A percentile compares a stretch with the other conserved stretches of the same genome.
These are phyloP conservation scores for Xylariales sp. DNA, from an alignment of 2,329 filamentous ascomycete species.

Conservation along the genomic window DNA sequence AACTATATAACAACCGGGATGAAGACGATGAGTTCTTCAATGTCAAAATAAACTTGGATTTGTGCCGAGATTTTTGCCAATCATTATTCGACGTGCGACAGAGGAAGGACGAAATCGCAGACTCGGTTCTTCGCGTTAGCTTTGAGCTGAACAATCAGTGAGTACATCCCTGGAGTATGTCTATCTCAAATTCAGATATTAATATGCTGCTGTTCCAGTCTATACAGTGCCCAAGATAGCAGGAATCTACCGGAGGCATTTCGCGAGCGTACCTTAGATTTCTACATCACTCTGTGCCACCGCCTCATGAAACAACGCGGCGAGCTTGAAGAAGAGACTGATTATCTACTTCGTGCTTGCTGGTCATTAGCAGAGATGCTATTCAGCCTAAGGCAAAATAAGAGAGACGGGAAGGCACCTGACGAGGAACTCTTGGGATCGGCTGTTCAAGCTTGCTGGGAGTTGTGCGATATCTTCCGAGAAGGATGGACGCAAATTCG, in stretches of 20 bases:
- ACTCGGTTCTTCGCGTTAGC: slow-evolving; percentile 86
- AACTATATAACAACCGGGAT: slow-evolving; percentile 77
- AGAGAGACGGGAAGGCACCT: slow-evolving; percentile 64
- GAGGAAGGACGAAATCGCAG: slow-evolving; percentile 71
- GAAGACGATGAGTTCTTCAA: slow-evolving; percentile 63
- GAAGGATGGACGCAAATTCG: slow-evolving; percentile 88
- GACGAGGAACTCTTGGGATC: slow-evolving; percentile 84
- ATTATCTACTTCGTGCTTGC: slow-evolving; percentile 78
- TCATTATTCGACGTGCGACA: slow-evolving; percentile 82
- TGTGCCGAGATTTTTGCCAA: slow-evolving; percentile 90
- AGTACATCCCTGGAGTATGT: slow-evolving; percentile 24
- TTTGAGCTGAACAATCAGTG: slow-evolving; percentile 93
- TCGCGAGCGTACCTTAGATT: slow-evolving; percentile 83
- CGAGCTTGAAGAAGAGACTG: slow-evolving; percentile 74
- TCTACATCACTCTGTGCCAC: slow-evolving; percentile 91
- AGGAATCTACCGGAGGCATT: slow-evolving; percentile 80
- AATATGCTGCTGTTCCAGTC: slow-evolving; percentile 30
- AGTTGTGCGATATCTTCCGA: slow-evolving; percentile 87
- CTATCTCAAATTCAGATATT: not conserved
- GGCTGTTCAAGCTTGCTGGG: slow-evolving; percentile 91
- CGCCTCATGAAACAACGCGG: slow-evolving; percentile 92
- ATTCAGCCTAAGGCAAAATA: slow-evolving; percentile 82
- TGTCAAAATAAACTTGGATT: slow-evolving; percentile 71
- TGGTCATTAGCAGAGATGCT: slow-evolving; percentile 92
- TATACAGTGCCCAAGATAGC: slow-evolving; percentile 85